These are phyloP conservation scores for Trametes hirsuta DNA, from an alignment of 1,284 basidiomycete species.

Conservation along the genomic window DNA sequence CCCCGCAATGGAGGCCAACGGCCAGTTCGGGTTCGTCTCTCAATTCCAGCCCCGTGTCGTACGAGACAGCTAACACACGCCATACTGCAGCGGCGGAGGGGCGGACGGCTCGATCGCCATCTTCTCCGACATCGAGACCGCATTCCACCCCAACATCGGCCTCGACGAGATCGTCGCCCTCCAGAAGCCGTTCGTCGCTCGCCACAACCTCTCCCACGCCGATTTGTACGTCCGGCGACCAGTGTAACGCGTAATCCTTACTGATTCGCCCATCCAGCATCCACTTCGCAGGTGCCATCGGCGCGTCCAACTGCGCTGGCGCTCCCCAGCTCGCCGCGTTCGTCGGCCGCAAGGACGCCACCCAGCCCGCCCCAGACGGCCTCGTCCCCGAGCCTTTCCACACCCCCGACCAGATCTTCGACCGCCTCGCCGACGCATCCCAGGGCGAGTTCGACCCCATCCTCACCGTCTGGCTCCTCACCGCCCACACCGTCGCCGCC, in stretches of 20 bases:
- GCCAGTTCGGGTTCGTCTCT: conserved; percentile 3
- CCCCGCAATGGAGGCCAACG: conserved; percentile 4
- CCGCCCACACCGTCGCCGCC: conserved; percentile 5
- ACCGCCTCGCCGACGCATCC: conserved; percentile 42
- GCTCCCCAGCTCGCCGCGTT: conserved; percentile 43
- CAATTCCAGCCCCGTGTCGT: not conserved
- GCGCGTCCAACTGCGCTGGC: conserved; percentile 44
- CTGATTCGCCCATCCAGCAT: conserved; percentile 23
- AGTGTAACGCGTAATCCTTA: too few species aligned
- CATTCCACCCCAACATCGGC: conserved; percentile 11
- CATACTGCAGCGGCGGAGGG: not conserved
- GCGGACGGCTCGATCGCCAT: conserved; percentile 3
- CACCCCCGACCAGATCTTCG: conserved; percentile 40
- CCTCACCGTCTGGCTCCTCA: conserved; percentile 45
- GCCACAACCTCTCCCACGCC: conserved; percentile 39
- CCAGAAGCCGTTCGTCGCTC: conserved; percentile 5
- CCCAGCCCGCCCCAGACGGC: conserved; percentile 36
- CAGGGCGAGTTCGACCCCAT: conserved; percentile 34
- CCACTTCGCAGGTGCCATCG: conserved; percentile 44
- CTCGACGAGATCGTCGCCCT: conserved; percentile 11
- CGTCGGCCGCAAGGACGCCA: conserved; percentile 30
- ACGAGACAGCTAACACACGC: too few species aligned
- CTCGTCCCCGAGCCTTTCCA: conserved; percentile 45
- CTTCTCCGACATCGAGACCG: conserved; percentile 3
- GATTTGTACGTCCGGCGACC: conserved; percentile 34